These are phyloP conservation scores for Epichloe coenophiala DNA, from an alignment of 2,329 filamentous ascomycete species.

Conservation along the genomic window DNA sequence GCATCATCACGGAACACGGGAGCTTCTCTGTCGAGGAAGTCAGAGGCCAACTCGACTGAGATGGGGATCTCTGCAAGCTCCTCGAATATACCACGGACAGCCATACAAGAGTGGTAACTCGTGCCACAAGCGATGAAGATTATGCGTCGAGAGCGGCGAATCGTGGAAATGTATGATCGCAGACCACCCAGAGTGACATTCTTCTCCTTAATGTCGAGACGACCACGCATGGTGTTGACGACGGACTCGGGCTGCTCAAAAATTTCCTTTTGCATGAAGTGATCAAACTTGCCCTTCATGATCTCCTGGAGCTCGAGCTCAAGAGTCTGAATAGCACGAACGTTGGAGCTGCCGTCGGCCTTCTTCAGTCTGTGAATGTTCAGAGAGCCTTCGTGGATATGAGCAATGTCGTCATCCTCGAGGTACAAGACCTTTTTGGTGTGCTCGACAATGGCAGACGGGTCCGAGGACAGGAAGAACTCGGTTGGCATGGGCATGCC, in stretches of 20 bases:
- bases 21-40: constrained; percentile 92
- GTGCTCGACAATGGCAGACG: constrained; percentile 96
- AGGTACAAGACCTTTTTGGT: constrained; percentile 99
- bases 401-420: constrained; percentile 98
- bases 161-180: constrained; percentile 90
- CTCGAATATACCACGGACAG: constrained; percentile 93
- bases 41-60: constrained; percentile 88
- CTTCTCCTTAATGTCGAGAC: constrained; percentile 86
- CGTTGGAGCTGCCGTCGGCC: constrained; percentile 91
- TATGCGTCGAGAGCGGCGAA: constrained; percentile 89
- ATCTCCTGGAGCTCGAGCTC: constrained; percentile 99
- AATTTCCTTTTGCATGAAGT: constrained; percentile 99
- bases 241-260: constrained; percentile 99
- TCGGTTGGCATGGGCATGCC: constrained; percentile 95
- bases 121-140: constrained; percentile 99
- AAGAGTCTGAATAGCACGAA: constrained; percentile 94
- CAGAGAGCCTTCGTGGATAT: constrained; percentile 96
- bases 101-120: constrained; percentile 98
- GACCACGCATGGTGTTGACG: constrained; percentile 99
- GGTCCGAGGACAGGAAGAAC: constrained; percentile 98
- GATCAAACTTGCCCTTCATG: constrained; percentile 99
- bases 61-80: constrained; percentile 98
- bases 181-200: constrained; percentile 90
- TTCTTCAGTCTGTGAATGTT: constrained; percentile 98
- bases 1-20: constrained; percentile 99